These are phyloP conservation scores for Blastobotrys apis DNA, from an alignment of 1,139 yeast genomes.

Conservation along the genomic window DNA sequence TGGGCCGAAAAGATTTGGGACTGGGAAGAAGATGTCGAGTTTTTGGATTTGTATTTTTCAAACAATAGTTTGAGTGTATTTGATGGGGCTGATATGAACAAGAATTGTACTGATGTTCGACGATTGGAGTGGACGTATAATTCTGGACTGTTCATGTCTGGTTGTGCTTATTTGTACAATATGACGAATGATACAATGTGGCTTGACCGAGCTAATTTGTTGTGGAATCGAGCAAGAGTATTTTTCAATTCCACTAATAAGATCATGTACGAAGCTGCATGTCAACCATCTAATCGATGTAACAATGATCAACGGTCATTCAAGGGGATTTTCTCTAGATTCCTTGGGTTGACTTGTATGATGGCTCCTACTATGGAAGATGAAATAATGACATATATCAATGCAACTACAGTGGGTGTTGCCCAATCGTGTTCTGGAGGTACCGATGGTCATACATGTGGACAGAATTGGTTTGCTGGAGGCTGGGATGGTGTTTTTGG, in stretches of 20 bases:
- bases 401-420: slow-evolving; percentile 58
- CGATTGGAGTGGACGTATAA: slow-evolving; percentile 70
- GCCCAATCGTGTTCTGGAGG: slow-evolving; percentile 73
- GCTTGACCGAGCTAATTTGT: slow-evolving; percentile 48
- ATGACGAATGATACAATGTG: slow-evolving; percentile 56
- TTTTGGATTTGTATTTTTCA: slow-evolving; percentile 41
- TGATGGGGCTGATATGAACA: slow-evolving; percentile 65
- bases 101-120: slow-evolving; percentile 54
- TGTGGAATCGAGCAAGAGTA: slow-evolving; percentile 50
- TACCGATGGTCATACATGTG: slow-evolving; percentile 71
- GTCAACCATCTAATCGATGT: slow-evolving; percentile 56
- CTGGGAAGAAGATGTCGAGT: slow-evolving; percentile 57
- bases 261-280: slow-evolving; percentile 64
- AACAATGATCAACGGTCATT: slow-evolving; percentile 74
- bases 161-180: slow-evolving; percentile 68
- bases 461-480: slow-evolving; percentile 52
- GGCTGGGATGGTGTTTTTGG: slow-evolving; percentile 67
- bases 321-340: slow-evolving; percentile 67
- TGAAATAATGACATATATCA: slow-evolving; percentile 44
- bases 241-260: slow-evolving; percentile 46
- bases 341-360: slow-evolving; percentile 55
- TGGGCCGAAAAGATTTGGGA: slow-evolving; percentile 66
- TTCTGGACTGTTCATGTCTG: slow-evolving; percentile 69
- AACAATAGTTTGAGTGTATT: slow-evolving; percentile 44
- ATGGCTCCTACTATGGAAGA: slow-evolving; percentile 50